Evolutionary conservation across 176 grass and related monocot genomes (phyloP), one percentile per base, ranked within the genome.

Genomic region (Panicum miliaceum): DNA sequence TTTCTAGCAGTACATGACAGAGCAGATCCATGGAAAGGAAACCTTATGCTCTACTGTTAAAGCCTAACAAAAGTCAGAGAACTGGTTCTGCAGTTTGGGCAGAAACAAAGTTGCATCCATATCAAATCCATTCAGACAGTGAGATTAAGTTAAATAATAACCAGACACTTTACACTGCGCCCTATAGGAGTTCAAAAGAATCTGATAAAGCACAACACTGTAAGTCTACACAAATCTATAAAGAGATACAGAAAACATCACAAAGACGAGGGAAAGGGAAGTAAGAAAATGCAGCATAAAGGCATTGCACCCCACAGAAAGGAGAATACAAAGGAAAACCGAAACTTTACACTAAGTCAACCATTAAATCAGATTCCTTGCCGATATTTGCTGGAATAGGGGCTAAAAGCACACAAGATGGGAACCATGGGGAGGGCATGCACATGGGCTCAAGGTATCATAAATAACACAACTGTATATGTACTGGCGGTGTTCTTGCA

Each of bases 161-260:
- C n/a, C 14, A 56, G 27, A 8, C 53, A 67, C 66, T 88, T 72
- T 58, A 73, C 65, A 90, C 47, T 47, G 37, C 9, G 19, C 2
- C 23, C 35, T 43, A 56, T 26, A 59, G 22, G 12, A 65, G 22
- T 73, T 59, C 66, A 51, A 12, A 73, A 42, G 32, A 90, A 79
- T 45, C 26, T 51, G 29, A 74, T 34, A 52, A 83, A 78, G 47
- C 61, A 3, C 40, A 66, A 15, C 41, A 79, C 8, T 27, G 12
- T 79, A 12, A 61, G 40, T 12, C 74, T 83, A 78, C 66, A 86
- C 19, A 73, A 60, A 86, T 78, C 74, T 83, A 79, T 50, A 66
- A 25, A 53, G 26, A 36, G 41, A 70, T 7, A 71, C 16, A 34
- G 40, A 64, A 79, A 50, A 54, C 37, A 37, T 11, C 34, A 48